These are phyloP conservation scores for Dianthus caryophyllus DNA, from an alignment of 148 eudicot genomes.

Conservation along the genomic window DNA sequence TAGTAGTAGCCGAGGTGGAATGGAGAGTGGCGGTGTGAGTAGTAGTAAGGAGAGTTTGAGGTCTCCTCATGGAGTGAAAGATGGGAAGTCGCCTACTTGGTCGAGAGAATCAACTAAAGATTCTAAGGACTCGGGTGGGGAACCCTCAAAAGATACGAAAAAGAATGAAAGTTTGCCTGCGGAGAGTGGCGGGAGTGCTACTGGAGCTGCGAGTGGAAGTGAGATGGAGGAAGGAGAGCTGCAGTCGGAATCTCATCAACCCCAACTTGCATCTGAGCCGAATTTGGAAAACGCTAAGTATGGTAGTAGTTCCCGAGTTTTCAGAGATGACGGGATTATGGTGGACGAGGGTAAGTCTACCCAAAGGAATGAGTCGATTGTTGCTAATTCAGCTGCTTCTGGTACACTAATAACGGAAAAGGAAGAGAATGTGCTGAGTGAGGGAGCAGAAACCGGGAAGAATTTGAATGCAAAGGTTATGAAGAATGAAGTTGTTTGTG, in stretches of 20 bases:
- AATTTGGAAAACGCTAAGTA: slow-evolving; percentile 17
- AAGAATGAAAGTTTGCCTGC: slow-evolving; percentile 45
- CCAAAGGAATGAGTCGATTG: slow-evolving; percentile 17
- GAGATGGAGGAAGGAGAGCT: slow-evolving; percentile 98
- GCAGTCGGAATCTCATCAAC: slow-evolving; percentile 63
- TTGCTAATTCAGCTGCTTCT: slow-evolving; percentile 7
- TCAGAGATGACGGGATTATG: slow-evolving; percentile 15
- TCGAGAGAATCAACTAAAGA: slow-evolving; percentile 37
- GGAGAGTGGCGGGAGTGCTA: slow-evolving; percentile 43
- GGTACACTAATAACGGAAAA: slow-evolving; percentile 22
- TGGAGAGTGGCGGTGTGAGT: slow-evolving; percentile 41
- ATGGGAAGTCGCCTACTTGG: slow-evolving; percentile 68
- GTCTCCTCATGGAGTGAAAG: slow-evolving; percentile 53
- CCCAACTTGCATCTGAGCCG: slow-evolving; percentile 20
- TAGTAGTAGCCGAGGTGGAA: slow-evolving; percentile 42
- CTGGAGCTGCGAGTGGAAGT: slow-evolving; percentile 37
- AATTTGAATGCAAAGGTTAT: slow-evolving; percentile 20
- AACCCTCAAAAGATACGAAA: slow-evolving; percentile 57
- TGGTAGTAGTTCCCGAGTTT: slow-evolving; percentile 21
- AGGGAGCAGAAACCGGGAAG: slow-evolving; percentile 25
- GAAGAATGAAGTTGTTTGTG: slow-evolving; percentile 26
- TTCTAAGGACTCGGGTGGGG: slow-evolving; percentile 75
- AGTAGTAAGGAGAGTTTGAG: slow-evolving; percentile 40
- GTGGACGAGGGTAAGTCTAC: slow-evolving; percentile 13
- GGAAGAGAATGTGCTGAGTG: slow-evolving; percentile 24